phyloP scores from a whole-genome alignment of 352 stramenopile genomes.

The Paralagenidium karlingii region DNA sequence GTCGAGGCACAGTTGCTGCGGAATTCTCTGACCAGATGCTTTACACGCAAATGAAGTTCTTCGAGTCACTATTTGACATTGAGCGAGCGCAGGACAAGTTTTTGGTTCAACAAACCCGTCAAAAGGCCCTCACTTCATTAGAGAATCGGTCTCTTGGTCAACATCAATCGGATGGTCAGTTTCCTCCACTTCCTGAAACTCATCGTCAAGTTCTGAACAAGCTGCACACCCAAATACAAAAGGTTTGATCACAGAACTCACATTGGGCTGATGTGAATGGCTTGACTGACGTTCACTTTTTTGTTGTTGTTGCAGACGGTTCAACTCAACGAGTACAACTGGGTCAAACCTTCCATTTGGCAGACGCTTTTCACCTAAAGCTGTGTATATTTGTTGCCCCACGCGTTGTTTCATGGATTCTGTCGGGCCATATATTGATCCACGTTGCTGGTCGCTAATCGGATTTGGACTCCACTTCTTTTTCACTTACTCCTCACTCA shows the following conservation, averaged over 20 bases:
- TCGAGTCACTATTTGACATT: conserved; percentile 93
- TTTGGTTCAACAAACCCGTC: conserved; percentile 47
- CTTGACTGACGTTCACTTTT: conserved; percentile 1
- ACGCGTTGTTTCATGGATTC: neutral
- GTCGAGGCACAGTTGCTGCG: conserved; percentile 81
- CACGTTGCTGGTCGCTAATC: no score
- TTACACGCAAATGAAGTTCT: conserved; percentile 97
- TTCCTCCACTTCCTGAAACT: conserved; percentile 35
- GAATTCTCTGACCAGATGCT: conserved; percentile 85
- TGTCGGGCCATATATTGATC: no score
- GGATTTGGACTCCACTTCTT: no score
- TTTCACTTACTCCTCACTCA: no score
- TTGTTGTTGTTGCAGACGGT: conserved; percentile 29
- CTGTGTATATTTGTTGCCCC: neutral
- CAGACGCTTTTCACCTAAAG: conserved; percentile 66
- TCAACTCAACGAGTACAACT: conserved; percentile 87
- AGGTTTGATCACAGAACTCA: conserved; percentile 16
- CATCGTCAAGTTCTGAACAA: conserved; percentile 68
- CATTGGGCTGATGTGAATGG: conserved; percentile 2
- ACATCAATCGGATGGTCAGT: conserved; percentile 12
- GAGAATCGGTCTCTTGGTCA: conserved; percentile 5
- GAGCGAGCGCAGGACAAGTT: conserved; percentile 81
- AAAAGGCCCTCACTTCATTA: conserved; percentile 1
- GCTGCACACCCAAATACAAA: conserved; percentile 62
- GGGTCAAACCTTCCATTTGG: conserved; percentile 87